These are phyloP conservation scores for Talaromyces sp. DNA, from an alignment of 2,329 filamentous ascomycete genomes.

Conservation along the genomic window DNA sequence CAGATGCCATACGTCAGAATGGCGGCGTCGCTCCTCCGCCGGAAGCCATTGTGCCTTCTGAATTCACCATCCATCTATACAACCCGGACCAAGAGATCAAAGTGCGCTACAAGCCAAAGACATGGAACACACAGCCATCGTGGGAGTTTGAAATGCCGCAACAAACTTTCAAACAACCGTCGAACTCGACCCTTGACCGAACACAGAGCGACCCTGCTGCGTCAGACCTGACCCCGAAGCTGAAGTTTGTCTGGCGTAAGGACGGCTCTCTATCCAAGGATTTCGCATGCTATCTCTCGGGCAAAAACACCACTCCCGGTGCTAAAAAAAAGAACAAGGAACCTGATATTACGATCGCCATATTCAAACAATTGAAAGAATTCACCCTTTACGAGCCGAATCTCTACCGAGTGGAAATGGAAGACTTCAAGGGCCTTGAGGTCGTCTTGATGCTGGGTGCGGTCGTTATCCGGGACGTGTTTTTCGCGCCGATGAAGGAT, in stretches of 20 bases:
- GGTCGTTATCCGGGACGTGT: constrained; percentile 59
- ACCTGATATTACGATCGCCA: constrained; percentile 89
- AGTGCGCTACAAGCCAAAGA: constrained; percentile 64
- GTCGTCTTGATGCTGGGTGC: constrained; percentile 65
- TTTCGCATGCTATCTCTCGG: constrained; percentile 81
- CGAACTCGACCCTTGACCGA: constrained; percentile 71
- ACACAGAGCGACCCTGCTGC: constrained; percentile 59
- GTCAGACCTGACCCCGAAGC: constrained; percentile 60
- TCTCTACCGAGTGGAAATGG: constrained; percentile 80
- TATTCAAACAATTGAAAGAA: constrained; percentile 72
- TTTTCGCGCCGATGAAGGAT: constrained; percentile 62
- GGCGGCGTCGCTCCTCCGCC: constrained; percentile 62
- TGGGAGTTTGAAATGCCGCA: constrained; percentile 95
- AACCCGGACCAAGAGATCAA: constrained; percentile 81
- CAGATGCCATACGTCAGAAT: constrained; percentile 70
- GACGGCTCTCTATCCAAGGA: constrained; percentile 83
- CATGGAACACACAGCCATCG: constrained; percentile 72
- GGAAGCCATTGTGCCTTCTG: constrained; percentile 68
- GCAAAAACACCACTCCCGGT: constrained; percentile 60
- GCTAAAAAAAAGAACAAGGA: constrained; percentile 76
- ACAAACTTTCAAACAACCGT: constrained; percentile 76
- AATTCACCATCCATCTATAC: constrained; percentile 84
- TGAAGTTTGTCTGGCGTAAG: constrained; percentile 83
- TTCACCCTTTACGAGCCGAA: constrained; percentile 93
- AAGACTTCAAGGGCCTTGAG: constrained; percentile 90